Evolutionary conservation across 2,329 filamentous ascomycete species (phyloP), one percentile per base, ranked within the genome.

Genomic region (Ophiostoma sp.): DNA sequence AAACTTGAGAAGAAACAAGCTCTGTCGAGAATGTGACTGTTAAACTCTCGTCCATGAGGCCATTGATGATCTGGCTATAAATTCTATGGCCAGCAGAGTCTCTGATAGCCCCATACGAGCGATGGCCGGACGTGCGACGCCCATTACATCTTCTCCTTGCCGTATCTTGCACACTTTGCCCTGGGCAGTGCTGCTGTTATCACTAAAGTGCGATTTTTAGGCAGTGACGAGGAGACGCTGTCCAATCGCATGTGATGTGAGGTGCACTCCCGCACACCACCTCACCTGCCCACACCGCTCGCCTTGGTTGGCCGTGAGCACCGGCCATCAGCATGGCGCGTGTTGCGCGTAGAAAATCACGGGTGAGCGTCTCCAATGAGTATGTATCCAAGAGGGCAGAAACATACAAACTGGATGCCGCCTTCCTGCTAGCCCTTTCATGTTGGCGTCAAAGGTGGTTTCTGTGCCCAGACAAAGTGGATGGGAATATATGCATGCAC

Each of bases 401-500:
- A 27, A 27, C 27, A 27, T 9, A n/a, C 18, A 27, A 27, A 47
- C n/a, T 8, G 3, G 49, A 18, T 9, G n/a, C n/a, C 49, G n/a
- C 27, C 27, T 55, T 27, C 27, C 16, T 55, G 1, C 7, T 27
- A 11, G 4, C 49, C 49, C 18, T 27, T 18, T 55, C 49, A 55
- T 11, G n/a, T 14, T 8, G 49, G 18, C 3, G 65, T 3, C 14
- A 12, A 5, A 11, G 38, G n/a, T 44, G 76, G 76, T 72, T 82
- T 83, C 70, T 83, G 80, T 2, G 78, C 81, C 71, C 77, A 81
- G 64, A 79, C 76, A 68, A 81, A 77, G 49, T 78, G 77, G 36
- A 78, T 78, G 58, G 80, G 79, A 52, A 83, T 71, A 52, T 82
- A 82, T 4, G 79, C 78, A 72, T 82, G 81, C 2, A 78, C 69